These are phyloP conservation scores for Protomyces arabidopsidicola DNA, from an alignment of 1,139 yeast species.

Conservation along the genomic window DNA sequence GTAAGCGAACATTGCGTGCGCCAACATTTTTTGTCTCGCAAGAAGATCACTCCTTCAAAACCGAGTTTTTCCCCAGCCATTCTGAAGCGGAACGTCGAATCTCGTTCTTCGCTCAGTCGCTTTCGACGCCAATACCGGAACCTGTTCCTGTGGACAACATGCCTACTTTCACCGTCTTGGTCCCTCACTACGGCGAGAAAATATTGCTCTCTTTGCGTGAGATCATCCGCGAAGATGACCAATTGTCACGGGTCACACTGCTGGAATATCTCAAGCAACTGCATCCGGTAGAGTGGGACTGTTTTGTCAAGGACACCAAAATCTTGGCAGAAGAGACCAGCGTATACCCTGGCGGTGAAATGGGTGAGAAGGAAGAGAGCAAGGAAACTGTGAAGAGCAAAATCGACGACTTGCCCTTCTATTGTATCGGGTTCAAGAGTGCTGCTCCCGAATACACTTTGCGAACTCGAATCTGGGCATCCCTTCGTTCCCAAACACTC, in stretches of 20 bases:
- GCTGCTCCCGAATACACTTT: constrained; percentile 99
- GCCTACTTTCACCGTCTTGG: constrained; percentile 97
- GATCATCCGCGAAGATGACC: constrained; percentile 98
- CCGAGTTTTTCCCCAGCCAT: constrained; percentile 92
- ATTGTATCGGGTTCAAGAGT: constrained; percentile 98
- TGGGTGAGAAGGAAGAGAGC: constrained; percentile 54
- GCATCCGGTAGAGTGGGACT: constrained; percentile 99
- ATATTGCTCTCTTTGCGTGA: constrained; percentile 89
- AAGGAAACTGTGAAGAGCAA: constrained; percentile 70
- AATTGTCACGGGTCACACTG: constrained; percentile 92
- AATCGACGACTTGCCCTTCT: constrained; percentile 96
- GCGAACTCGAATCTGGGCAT: constrained; percentile 99
- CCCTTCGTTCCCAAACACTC: constrained; percentile 94
- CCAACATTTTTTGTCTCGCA: constrained; percentile 98
- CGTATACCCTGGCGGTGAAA: constrained; percentile 53
- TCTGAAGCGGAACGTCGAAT: constrained; percentile 99
- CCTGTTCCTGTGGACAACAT: constrained; percentile 98
- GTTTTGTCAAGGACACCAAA: constrained; percentile 97
- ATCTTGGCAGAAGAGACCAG: constrained; percentile 97
- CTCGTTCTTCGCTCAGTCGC: constrained; percentile 95
- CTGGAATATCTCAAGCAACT: constrained; percentile 94
- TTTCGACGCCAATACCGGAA: constrained; percentile 97
- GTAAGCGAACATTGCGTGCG: constrained; percentile 96
- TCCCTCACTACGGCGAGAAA: constrained; percentile 98
- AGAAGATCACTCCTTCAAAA: constrained; percentile 89